Conservation (phyloP, 1,139 yeast genomes). For the Schizosaccharomyces versatilis region DNA sequence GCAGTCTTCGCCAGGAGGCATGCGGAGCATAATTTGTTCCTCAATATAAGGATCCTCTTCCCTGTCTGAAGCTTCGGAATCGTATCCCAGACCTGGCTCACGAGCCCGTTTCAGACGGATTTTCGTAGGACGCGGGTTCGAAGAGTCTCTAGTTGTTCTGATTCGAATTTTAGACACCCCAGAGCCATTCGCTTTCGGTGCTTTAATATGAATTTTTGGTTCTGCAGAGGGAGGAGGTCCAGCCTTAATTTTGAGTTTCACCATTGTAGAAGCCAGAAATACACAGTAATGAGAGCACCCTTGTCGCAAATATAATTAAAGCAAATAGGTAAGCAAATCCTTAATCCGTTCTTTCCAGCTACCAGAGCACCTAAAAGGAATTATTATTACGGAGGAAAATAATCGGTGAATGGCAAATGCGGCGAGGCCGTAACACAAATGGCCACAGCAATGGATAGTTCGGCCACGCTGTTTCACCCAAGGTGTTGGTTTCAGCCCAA, state of each 20-base stretch:
- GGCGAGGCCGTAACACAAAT: too few relatives aligned
- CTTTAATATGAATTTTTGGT: constrained; percentile 8
- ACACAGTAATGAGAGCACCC: too few relatives aligned
- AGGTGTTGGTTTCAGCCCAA: too few relatives aligned
- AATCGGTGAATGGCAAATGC: too few relatives aligned
- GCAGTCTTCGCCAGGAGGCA: constrained; percentile 55
- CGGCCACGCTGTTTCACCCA: too few relatives aligned
- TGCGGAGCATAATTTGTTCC: constrained; percentile 60
- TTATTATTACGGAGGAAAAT: too few relatives aligned
- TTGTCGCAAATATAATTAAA: too few relatives aligned
- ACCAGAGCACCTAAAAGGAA: too few relatives aligned
- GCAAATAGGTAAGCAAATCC: too few relatives aligned
- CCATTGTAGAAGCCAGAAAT: neutral
- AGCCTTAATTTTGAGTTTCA: neutral
- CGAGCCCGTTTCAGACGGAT: constrained; percentile 18
- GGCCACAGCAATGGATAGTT: too few relatives aligned
- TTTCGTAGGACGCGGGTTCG: constrained; percentile 1
- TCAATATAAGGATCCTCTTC: constrained; percentile 89
- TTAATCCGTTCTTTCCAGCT: too few relatives aligned
- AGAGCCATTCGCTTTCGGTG: constrained; percentile 2
- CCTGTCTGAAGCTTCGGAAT: constrained; percentile 86
- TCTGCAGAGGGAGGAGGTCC: neutral
- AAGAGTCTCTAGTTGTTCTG: constrained; percentile 2
- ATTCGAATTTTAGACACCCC: neutral
- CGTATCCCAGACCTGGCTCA: constrained; percentile 87